Evolutionary conservation across 768 basidiomycete genomes (phyloP), one percentile per base, ranked within the genome.

Genomic region (Naganishia friedmannii): DNA sequence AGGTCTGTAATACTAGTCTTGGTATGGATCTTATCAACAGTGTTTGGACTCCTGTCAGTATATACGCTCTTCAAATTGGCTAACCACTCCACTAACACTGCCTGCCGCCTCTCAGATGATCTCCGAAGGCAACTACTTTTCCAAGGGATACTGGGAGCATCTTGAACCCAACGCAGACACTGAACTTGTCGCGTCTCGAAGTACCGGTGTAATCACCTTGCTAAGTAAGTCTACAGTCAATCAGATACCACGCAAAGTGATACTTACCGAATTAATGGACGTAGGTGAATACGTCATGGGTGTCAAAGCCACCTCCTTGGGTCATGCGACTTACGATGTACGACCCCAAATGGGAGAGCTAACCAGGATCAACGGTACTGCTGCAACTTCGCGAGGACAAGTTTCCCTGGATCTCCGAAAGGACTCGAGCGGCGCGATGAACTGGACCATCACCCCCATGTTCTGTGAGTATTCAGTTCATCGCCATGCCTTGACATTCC

Each of bases 101-200:
- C 21, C n/a, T n/a, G n/a, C n/a, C 5, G 13, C 3, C 21, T 42
- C 12, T 28, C 60, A 45, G 60, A 63, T 42, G 60, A 45, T 63
- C 17, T 28, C 57, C 31, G 60, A 63, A 29, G 60, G 60, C n/a
- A 28, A 45, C 9, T 63, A 45, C 39, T 45, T 45, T 34, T 63
- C 60, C 57, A 58, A 58, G 34, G 57, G 57, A 3, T 58, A 58
- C 57, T 58, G 57, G 57, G 57, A 58, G 15, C 57, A 58, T 39
- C 34, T 34, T 23, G 57, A 58, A 39, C 57, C 57, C 10, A 58
- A 58, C 21, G 57, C 31, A 21, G 57, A 58, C 21, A 58, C 57
- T 23, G 57, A 39, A 23, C 26, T 58, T 15, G 57, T 58, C 21
- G 57, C 57, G 1, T 58, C 57, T 23, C 57, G 57, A 58, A 58